Evolutionary conservation across 495 filamentous ascomycete species (phyloP), one percentile per base, ranked within the genome.

Genomic region (Talaromyces thailandensis): DNA sequence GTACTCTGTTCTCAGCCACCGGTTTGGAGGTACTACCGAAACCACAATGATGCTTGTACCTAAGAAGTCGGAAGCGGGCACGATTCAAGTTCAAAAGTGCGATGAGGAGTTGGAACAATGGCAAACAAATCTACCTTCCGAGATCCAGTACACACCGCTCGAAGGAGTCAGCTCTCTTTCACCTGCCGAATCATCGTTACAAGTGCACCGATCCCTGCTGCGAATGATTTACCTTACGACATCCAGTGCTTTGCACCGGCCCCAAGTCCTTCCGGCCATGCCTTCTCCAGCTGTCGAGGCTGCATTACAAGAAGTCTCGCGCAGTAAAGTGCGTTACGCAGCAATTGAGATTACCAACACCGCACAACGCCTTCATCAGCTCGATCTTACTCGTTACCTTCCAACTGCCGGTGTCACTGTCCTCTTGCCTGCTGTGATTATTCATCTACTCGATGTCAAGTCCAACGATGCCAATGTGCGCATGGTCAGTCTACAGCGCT

Each of bases 201-300:
- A 87, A 28, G 82, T 94, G 6, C 88, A 94, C 65, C 83, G 88
- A 40, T 86, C 86, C 52, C 78, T 96, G 23, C 76, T 96, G 31
- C 90, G 94, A 70, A 93, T 96, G 89, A 84, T 93, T 25, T 94
- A 93, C 69, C 87, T 88, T 69, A 91, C 91, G 7, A 93, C 92
- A 7, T 81, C 93, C 40, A 93, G 89, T 58, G 92, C 91, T 7
- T 82, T 96, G 29, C 92, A 96, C 71, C 83, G 92, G 37, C 92
- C 92, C 16, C 91, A 93, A 62, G 91, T 95, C 43, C 82, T 95
- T 29, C 89, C 90, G 0, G 86, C 88, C 2, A 78, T 84, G n/a
- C 82, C 85, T 4, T 79, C 76, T 21, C 79, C 84, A n/a, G 82
- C 83, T 12, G 76, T 74, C 64, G 75, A 75, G 62, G 79, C 77